These are phyloP conservation scores for Mortierella sp. DNA, from an alignment of 371 early-diverging fungal species.

Conservation along the genomic window DNA sequence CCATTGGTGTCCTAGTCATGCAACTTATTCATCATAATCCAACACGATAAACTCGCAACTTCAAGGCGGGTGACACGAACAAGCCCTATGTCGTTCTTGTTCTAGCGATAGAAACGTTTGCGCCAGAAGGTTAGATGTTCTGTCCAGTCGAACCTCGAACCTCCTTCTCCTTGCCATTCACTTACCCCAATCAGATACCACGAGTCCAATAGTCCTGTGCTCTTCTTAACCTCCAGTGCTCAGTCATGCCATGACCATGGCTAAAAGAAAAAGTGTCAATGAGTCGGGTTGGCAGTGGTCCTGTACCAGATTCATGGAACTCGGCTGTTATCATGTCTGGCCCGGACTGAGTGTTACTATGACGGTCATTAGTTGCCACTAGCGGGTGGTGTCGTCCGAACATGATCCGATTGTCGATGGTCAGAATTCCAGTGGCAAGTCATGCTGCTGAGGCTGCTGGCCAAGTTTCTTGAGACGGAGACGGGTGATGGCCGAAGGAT, in stretches of 20 bases:
- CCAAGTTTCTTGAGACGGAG: conserved; percentile 6
- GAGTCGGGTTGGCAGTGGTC: conserved; percentile 58
- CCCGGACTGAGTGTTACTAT: conserved; percentile 11
- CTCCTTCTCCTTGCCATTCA: no score
- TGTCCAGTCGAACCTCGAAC: no score
- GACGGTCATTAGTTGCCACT: neutral
- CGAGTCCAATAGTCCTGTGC: conserved; percentile 60
- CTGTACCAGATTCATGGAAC: conserved; percentile 42
- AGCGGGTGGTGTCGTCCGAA: neutral
- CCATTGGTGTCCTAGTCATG: conserved; percentile 54
- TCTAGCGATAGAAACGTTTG: conserved; percentile 35
- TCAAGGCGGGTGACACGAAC: neutral
- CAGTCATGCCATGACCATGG: conserved; percentile 58
- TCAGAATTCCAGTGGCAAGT: conserved; percentile 36
- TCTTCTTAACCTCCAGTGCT: conserved; percentile 57
- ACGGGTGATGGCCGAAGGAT: conserved; percentile 19
- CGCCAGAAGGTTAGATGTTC: neutral
- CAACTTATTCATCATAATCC: neutral
- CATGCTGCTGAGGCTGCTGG: neutral
- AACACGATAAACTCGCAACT: neutral
- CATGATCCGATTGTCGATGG: conserved; percentile 29
- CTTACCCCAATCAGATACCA: conserved; percentile 65
- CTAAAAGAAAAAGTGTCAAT: conserved; percentile 35
- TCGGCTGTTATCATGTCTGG: conserved; percentile 2
- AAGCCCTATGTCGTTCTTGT: conserved; percentile 47